Evolutionary conservation across 495 filamentous ascomycete species (phyloP).

Genomic region (Penicillium atrosanguineum): DNA sequence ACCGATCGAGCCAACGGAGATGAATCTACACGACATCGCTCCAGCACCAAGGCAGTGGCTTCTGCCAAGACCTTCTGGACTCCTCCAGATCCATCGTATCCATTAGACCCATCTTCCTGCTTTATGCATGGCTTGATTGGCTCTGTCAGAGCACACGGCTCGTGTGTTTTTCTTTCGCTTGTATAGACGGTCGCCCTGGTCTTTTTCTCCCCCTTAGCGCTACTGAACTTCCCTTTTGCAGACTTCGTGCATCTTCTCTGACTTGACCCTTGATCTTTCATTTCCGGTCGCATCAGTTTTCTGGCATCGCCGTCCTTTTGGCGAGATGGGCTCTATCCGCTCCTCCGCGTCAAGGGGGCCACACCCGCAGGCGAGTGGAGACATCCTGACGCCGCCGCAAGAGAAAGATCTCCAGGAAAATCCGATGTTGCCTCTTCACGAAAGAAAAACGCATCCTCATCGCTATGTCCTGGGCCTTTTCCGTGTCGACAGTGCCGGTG

Average conservation of each 20-base stretch:
- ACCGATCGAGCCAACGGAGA: neutral
- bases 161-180: constrained; percentile 9
- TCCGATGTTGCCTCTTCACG: constrained; percentile 29
- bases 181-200: neutral
- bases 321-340: constrained; percentile 20
- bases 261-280: neutral
- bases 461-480: constrained; percentile 26
- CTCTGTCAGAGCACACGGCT: constrained; percentile 12
- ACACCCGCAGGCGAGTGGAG: constrained; percentile 1
- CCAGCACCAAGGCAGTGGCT: neutral
- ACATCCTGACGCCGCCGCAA: constrained; percentile 2
- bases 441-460: constrained; percentile 17
- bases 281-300: neutral
- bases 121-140: constrained; percentile 19
- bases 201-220: neutral
- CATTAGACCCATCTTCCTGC: constrained; percentile 3
- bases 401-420: constrained; percentile 15
- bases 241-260: neutral
- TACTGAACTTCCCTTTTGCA: neutral
- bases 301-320: neutral
- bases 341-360: constrained; percentile 9
- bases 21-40: no score
- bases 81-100: constrained; percentile 8
- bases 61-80: constrained; percentile 19
- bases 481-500: constrained; percentile 58